Base-by-base conservation (phyloP, 2,329 filamentous ascomycete species). In the Colletotrichum truncatum region DNA sequence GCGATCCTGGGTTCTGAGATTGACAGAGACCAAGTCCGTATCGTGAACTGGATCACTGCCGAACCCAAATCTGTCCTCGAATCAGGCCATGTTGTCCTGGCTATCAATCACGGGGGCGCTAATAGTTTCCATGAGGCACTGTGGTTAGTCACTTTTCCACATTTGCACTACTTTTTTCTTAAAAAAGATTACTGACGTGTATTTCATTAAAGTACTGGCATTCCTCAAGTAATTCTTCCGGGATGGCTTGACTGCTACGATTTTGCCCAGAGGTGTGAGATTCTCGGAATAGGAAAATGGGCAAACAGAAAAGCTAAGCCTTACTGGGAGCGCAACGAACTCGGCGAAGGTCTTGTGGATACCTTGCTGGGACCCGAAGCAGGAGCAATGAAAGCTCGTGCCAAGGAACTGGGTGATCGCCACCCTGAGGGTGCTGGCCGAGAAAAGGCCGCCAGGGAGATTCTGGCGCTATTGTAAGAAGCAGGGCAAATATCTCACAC, bases 101-200 rank as follows among this genome's bases (percentile, higher is more conserved):
- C 79, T 9, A 73, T 84, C 3, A 78, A 83, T 54, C 82, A 85
- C 61, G 82, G 82, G 7, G 82, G 82, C 4, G 79, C 82, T 0
- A 84, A 81, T 59, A 82, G 80, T 0, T 80, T 75, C 67, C 72
- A 76, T 32, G 78, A 81, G 58, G 76, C 77, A 0, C 46, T 79
- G 9, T 69, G 71, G 78, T 78, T 70, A 68, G 51, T 54, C 14
- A 16, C 16, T 18, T 14, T 5, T 23, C 16, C 6, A 12, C 10
- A 18, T 23, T 14, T 11, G 16, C 18, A 10, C 7, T 6, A 16
- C 26, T 16, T n/a, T 28, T 11, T 2, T 10, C 18, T 14, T 39
- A 10, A 6, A 1, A 38, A 18, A 16, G 1, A 2, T 26, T 4
- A n/a, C 34, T 38, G 23, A 25, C 23, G 16, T 12, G n/a, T 6